A percentile compares a stretch with the other conserved stretches of the same genome.
These are phyloP conservation scores for Geosmithia flava DNA, from an alignment of 2,329 filamentous ascomycete species.

Conservation along the genomic window DNA sequence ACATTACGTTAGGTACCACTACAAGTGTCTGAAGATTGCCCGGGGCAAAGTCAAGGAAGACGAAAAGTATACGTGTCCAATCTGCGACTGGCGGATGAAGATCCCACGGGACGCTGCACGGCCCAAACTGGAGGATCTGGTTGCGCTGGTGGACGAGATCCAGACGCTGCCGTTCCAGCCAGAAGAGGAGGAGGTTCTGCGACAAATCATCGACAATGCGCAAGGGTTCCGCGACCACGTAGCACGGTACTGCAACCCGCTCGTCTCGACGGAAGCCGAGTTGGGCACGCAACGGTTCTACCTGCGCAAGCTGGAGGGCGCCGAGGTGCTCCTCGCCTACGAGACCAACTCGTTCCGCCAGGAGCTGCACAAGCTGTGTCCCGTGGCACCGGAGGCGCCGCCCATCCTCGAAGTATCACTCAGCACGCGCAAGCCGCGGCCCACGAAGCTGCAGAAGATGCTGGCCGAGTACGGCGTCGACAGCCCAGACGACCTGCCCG, in stretches of 20 bases:
- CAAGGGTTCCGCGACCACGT: constrained; percentile 77
- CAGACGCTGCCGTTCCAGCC: constrained; percentile 77
- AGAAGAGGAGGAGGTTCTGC: constrained; percentile 79
- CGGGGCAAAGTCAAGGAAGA: constrained; percentile 97
- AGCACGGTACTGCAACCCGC: constrained; percentile 64
- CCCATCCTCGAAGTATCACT: constrained; percentile 78
- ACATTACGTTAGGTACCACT: constrained; percentile 62
- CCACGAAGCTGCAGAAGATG: constrained; percentile 93
- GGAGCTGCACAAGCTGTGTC: constrained; percentile 88
- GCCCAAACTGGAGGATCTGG: constrained; percentile 84
- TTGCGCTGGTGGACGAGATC: constrained; percentile 76
- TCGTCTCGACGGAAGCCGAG: constrained; percentile 73
- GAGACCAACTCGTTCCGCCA: constrained; percentile 98
- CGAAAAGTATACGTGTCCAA: constrained; percentile 95
- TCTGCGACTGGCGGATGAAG: constrained; percentile 94
- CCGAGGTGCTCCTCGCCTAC: constrained; percentile 78
- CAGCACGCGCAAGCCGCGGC: constrained; percentile 88
- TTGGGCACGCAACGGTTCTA: constrained; percentile 88
- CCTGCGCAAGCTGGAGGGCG: constrained; percentile 90
- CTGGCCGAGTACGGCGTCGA: constrained; percentile 81
- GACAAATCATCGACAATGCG: constrained; percentile 78
- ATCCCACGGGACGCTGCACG: constrained; percentile 93
- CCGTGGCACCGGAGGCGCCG: constrained; percentile 75
- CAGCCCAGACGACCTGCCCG: constrained; percentile 80
- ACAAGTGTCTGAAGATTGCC: constrained; percentile 95